Conservation (phyloP, 2,329 filamentous ascomycete genomes). For the Ophiognomonia clavigignenti-juglandacearum region DNA sequence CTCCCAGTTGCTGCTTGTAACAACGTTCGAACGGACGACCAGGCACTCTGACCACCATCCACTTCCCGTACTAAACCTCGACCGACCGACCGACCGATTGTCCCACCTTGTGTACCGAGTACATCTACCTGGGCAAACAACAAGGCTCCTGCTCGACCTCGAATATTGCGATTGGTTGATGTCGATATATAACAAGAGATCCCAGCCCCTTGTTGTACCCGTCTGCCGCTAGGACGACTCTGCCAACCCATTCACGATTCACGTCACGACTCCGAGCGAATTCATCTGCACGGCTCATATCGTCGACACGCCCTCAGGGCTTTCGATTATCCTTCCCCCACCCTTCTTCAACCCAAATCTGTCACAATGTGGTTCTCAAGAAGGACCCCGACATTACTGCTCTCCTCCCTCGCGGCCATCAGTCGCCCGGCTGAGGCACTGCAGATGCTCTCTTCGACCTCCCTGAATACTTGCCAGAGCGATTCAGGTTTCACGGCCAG, state of each 20-base stretch:
- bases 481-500: conserved; percentile 84
- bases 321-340: neutral
- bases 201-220: neutral
- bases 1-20: neutral
- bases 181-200: conserved; percentile 7
- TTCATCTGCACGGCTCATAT: conserved; percentile 4
- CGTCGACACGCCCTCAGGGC: conserved; percentile 5
- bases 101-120: neutral
- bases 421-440: conserved; percentile 50
- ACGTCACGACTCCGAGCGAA: neutral
- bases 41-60: neutral
- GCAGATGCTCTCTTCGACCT: conserved; percentile 72
- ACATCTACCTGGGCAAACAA: neutral
- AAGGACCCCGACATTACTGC: conserved; percentile 38
- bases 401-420: conserved; percentile 40
- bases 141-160: neutral
- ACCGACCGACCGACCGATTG: conserved; percentile 3
- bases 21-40: neutral
- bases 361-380: conserved; percentile 43
- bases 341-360: conserved; percentile 1
- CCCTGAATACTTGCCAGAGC: conserved; percentile 77
- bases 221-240: no score
- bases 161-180: conserved; percentile 7
- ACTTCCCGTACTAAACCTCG: neutral
- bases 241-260: conserved; percentile 7